Evolutionary conservation across 176 grass and related monocot genomes (phyloP).

Genomic region (Tillandsia fasciculata): DNA sequence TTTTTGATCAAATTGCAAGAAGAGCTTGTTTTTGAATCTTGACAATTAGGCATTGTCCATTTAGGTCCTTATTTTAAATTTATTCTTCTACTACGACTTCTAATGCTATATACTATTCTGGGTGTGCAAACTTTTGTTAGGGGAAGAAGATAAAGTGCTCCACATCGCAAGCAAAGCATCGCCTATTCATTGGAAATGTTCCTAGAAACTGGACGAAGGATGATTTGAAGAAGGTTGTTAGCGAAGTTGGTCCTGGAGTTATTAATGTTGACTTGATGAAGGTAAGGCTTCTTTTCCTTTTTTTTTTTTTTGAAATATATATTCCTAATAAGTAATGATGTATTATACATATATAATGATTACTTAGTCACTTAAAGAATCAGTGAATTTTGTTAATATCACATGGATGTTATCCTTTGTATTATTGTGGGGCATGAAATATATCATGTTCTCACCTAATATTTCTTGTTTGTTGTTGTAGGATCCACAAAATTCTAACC

Average conservation of each 20-base stretch:
- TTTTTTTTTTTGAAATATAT: neutral
- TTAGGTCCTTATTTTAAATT: neutral
- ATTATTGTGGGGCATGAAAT: too few species aligned
- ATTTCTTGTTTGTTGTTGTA: conserved; percentile 16
- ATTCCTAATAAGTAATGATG: neutral
- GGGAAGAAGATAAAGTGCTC: conserved; percentile 68
- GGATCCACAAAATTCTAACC: conserved; percentile 36
- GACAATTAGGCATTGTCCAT: neutral
- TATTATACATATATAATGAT: too few species aligned
- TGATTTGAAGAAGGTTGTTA: conserved; percentile 61
- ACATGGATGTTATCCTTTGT: too few species aligned
- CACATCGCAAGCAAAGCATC: conserved; percentile 70
- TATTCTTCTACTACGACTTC: neutral
- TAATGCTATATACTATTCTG: neutral
- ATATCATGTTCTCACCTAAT: neutral
- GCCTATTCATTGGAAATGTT: conserved; percentile 86
- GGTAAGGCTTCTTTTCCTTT: conserved; percentile 22
- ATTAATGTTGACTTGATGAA: conserved; percentile 63
- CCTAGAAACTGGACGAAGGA: conserved; percentile 56
- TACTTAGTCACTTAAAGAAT: neutral
- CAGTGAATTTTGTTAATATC: neutral
- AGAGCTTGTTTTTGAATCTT: neutral
- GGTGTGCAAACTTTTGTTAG: conserved; percentile 10
- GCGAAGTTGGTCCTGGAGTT: conserved; percentile 74
- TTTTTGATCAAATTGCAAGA: neutral